phyloP scores from a whole-genome alignment of 2,329 filamentous ascomycete genomes.

The Zymoseptoria crescenta region DNA sequence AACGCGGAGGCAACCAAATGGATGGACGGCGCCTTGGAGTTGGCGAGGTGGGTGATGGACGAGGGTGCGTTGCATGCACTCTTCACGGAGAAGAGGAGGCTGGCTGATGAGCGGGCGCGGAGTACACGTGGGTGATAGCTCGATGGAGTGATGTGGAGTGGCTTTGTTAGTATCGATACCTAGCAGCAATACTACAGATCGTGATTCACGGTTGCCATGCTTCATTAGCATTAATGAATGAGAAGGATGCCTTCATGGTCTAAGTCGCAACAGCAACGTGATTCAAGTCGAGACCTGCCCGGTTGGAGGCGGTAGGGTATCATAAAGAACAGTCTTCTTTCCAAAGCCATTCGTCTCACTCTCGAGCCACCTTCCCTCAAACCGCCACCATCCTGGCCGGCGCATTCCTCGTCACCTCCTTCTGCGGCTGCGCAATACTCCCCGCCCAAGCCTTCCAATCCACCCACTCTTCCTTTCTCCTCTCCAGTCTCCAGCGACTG shows the following conservation, averaged over 20 bases:
- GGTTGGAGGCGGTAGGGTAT: neutral
- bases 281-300: neutral
- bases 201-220: neutral
- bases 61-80: conserved; percentile 30
- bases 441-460: conserved; percentile 27
- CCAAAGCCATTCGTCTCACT: neutral
- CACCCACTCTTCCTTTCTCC: conserved; percentile 57
- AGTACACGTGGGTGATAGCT: neutral
- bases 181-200: neutral
- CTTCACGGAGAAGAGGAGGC: conserved; percentile 31
- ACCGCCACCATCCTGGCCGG: neutral
- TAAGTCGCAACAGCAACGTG: neutral
- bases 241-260: neutral
- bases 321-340: neutral
- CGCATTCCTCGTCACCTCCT: neutral
- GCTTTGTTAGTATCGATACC: neutral
- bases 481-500: conserved; percentile 58
- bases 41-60: conserved; percentile 54
- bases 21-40: conserved; percentile 54
- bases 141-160: neutral
- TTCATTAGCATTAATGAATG: neutral
- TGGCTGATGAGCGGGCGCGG: conserved; percentile 11
- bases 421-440: neutral
- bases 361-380: neutral
- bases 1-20: conserved; percentile 49